Evolutionary conservation across 306 rosid genomes (phyloP), one percentile per base, ranked within the genome.

Genomic region (Fragaria ananassa): DNA sequence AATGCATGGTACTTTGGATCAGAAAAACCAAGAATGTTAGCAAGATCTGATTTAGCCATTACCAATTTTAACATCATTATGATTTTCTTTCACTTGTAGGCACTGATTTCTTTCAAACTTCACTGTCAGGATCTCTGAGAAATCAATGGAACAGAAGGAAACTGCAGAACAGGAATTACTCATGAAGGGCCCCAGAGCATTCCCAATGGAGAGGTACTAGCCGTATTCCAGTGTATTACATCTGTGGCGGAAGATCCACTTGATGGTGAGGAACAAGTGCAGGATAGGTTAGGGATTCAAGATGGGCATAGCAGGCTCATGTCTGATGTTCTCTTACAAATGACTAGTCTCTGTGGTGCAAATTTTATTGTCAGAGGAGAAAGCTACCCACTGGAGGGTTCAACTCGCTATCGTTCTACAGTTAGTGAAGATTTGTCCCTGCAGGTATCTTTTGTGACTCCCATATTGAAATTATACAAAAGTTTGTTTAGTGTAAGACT

Each of bases 171-270:
- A n/a, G n/a, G n/a, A n/a, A n/a, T 69, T 77, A 72, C 88, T 91
- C 51, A 85, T 85, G 93, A 94, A 92, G 89, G 97, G 97, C 63
- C 98, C 97, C 21, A 97, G 98, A 84, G 84, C 95, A 71, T 94
- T 92, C 79, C 97, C 98, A 78, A 39, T 94, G 70, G 98, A 94
- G 85, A 90, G 97, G 81, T 94, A 80, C 84, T 94, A 78, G 97
- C 98, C 84, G 90, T 94, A 79, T 94, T 91, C 85, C 97, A 92
- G 68, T 92, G 96, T 78, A 81, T 92, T 63, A 85, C 93, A 41
- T 91, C 98, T 13, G 89, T 89, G 27, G 84, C 85, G 49, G 95
- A 91, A 46, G 86, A 81, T 56, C 81, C 90, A 56, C 57, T 65
- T 4, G 90, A 87, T 29, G 93, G 90, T 15, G 93, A 89, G 64